A percentile compares a stretch with the other conserved stretches of the same genome.
Conservation (phyloP, 1,284 basidiomycete species). For the Apiotrichum siamense region DNA sequence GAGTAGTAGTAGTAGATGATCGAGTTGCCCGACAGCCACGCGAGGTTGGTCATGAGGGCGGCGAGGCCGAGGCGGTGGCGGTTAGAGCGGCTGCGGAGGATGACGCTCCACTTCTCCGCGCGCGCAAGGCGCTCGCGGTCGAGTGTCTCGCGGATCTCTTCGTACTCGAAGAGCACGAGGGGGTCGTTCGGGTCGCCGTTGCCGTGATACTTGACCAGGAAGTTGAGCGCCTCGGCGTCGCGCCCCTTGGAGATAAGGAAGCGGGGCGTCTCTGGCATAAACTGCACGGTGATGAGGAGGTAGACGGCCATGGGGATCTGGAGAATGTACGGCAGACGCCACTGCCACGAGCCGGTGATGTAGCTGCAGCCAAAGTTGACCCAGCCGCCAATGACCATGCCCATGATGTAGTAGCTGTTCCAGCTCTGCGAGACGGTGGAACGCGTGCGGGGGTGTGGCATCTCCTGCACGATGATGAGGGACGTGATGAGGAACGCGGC, state of each 20-base stretch:
- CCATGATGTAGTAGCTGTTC: constrained; percentile 42
- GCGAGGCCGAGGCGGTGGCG: constrained; percentile 42
- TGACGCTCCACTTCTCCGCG: constrained; percentile 41
- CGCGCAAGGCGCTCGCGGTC: constrained; percentile 55
- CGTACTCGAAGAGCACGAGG: constrained; percentile 68
- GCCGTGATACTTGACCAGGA: constrained; percentile 74
- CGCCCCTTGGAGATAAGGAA: constrained; percentile 40
- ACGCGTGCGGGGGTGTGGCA: constrained; percentile 44
- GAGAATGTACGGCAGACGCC: constrained; percentile 46
- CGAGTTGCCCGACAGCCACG: constrained; percentile 29
- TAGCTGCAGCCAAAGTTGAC: constrained; percentile 24
- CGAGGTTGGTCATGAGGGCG: constrained; percentile 43
- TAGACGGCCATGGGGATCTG: constrained; percentile 44
- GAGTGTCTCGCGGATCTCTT: constrained; percentile 72
- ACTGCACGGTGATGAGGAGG: constrained; percentile 46
- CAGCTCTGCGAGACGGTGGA: constrained; percentile 38
- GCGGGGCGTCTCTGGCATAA: constrained; percentile 47
- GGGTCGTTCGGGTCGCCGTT: constrained; percentile 59
- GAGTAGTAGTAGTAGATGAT: constrained; percentile 49
- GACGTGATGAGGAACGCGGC: constrained; percentile 49
- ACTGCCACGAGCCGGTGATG: constrained; percentile 30
- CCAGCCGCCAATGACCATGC: constrained; percentile 21
- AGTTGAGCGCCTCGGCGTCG: constrained; percentile 64
- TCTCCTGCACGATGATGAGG: constrained; percentile 47
- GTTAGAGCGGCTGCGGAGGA: constrained; percentile 35